phyloP scores from a whole-genome alignment of 2,329 filamentous ascomycete genomes.

The Xylogone sp. region DNA sequence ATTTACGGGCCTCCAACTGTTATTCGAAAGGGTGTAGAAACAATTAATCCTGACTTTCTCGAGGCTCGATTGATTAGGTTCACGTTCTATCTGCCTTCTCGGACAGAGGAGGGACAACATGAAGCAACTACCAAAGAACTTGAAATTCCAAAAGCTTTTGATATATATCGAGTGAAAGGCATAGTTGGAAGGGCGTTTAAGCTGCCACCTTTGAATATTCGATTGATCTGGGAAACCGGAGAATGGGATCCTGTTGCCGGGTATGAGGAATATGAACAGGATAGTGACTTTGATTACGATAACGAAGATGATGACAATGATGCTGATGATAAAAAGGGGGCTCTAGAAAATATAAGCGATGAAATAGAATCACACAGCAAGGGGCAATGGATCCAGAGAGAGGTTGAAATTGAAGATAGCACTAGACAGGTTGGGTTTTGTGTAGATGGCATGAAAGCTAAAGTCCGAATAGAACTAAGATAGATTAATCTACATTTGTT shows the following conservation, averaged over 20 bases:
- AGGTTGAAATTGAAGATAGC: slow-evolving; percentile 75
- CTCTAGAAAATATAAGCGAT: slow-evolving; percentile 3
- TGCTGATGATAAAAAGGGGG: slow-evolving; percentile 7
- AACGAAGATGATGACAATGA: slow-evolving; percentile 26
- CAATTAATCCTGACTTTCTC: slow-evolving; percentile 73
- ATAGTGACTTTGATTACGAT: slow-evolving; percentile 49
- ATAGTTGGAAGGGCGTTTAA: slow-evolving; percentile 70
- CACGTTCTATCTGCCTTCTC: slow-evolving; percentile 43
- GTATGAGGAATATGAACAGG: slow-evolving; percentile 55
- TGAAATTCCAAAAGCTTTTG: slow-evolving; percentile 69
- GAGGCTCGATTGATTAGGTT: slow-evolving; percentile 71
- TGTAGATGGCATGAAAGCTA: slow-evolving; percentile 69
- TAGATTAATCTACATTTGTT: slow-evolving; percentile 1
- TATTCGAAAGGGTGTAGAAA: slow-evolving; percentile 40
- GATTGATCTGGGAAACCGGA: slow-evolving; percentile 81
- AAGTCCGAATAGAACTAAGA: slow-evolving; percentile 61
- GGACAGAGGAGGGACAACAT: slow-evolving; percentile 8
- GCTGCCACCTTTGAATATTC: slow-evolving; percentile 58
- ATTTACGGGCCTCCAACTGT: slow-evolving; percentile 71
- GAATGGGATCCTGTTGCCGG: slow-evolving; percentile 79
- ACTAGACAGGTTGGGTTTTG: slow-evolving; percentile 80
- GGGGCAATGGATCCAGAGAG: slow-evolving; percentile 68
- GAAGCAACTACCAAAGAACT: slow-evolving; percentile 16
- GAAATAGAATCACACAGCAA: slow-evolving; percentile 20
- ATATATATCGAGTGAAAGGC: slow-evolving; percentile 79